These are phyloP conservation scores for Ophiocordyceps camponoti-saundersi DNA, from an alignment of 2,329 filamentous ascomycete genomes.

Conservation along the genomic window DNA sequence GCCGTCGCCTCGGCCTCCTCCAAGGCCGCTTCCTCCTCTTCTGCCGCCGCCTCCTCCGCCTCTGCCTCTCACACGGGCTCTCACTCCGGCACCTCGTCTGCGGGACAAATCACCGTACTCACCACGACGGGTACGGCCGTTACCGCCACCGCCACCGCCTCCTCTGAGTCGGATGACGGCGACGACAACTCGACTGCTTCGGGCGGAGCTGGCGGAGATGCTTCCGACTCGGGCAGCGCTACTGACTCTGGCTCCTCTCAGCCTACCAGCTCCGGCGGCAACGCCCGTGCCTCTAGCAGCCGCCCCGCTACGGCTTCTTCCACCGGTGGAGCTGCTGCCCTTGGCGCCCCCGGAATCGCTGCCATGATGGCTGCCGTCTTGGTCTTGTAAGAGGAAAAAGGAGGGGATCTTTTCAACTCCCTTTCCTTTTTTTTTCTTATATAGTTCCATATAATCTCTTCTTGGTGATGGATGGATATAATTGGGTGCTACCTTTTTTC, in stretches of 20 bases:
- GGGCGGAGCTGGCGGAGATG: neutral
- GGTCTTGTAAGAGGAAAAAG: slow-evolving; percentile 12
- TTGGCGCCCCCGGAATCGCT: slow-evolving; percentile 12
- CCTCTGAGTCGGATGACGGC: neutral
- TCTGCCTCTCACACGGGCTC: neutral
- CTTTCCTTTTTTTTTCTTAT: neutral
- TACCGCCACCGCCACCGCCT: neutral
- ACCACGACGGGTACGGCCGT: neutral
- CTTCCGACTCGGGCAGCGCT: neutral
- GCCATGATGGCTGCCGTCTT: slow-evolving; percentile 14
- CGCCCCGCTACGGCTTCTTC: neutral
- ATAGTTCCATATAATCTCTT: too few relatives aligned
- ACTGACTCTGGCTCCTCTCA: neutral
- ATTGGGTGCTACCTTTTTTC: neutral
- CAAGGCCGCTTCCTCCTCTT: neutral
- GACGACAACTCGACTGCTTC: neutral
- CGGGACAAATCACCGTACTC: neutral
- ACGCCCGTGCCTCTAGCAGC: neutral
- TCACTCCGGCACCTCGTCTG: slow-evolving; percentile 1
- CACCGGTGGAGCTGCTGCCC: slow-evolving; percentile 6
- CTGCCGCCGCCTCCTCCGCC: neutral
- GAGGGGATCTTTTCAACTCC: neutral
- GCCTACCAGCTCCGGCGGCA: neutral
- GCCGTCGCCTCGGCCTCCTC: neutral
- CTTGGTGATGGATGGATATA: neutral